Percentiles rank a stretch among this genome's conserved stretches.
These are phyloP conservation scores for Acidomyces sp. DNA, from an alignment of 495 filamentous ascomycete species.

Conservation along the genomic window DNA sequence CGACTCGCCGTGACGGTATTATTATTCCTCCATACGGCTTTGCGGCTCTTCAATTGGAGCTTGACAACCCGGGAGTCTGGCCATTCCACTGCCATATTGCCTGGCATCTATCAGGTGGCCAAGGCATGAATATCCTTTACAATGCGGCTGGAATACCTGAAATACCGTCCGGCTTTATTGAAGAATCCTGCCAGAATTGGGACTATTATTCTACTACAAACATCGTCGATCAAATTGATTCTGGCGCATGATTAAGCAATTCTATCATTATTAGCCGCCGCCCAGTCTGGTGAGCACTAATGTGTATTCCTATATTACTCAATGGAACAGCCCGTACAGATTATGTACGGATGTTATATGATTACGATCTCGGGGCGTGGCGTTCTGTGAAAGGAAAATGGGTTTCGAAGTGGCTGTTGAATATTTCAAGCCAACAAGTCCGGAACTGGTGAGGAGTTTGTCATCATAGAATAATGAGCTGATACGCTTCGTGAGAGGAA, in stretches of 20 bases:
- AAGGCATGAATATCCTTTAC: conserved; percentile 15
- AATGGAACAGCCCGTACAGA: too few species aligned
- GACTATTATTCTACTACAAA: conserved; percentile 3
- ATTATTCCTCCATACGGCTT: conserved; percentile 15
- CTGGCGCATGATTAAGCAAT: conserved; percentile 11
- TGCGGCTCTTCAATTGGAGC: conserved; percentile 18
- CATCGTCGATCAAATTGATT: conserved; percentile 20
- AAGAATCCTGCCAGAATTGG: conserved; percentile 16
- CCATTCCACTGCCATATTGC: conserved; percentile 22
- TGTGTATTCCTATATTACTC: too few species aligned
- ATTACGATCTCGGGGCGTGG: too few species aligned
- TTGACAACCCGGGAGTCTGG: conserved; percentile 21
- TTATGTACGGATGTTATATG: too few species aligned
- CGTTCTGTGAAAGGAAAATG: too few species aligned
- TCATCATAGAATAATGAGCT: too few species aligned
- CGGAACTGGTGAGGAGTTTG: too few species aligned
- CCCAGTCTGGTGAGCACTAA: too few species aligned
- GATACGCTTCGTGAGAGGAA: too few species aligned
- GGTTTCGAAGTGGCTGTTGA: too few species aligned
- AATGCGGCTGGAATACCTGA: conserved; percentile 1
- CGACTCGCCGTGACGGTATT: conserved; percentile 16
- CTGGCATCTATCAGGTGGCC: conserved; percentile 20
- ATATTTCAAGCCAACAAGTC: too few species aligned
- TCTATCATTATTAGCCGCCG: background rate
- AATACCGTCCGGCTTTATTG: conserved; percentile 8